Conservation (phyloP, 2,329 filamentous ascomycete genomes). For the Beauveria bassiana region DNA sequence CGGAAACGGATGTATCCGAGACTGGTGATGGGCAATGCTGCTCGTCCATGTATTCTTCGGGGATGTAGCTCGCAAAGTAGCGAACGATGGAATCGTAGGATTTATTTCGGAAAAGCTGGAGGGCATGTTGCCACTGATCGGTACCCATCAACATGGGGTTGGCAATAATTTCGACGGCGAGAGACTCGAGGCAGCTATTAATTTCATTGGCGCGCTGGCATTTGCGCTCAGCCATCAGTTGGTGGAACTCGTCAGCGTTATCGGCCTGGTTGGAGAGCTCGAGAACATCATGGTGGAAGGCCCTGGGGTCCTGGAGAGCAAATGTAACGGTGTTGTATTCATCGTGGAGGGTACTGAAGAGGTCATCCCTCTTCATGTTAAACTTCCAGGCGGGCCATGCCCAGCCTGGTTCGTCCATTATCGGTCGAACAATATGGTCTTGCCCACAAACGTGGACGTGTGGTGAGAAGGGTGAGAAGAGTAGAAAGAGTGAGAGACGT, state of each 20-base stretch:
- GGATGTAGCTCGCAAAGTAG: constrained; percentile 53
- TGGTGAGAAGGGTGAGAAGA: constrained; percentile 11
- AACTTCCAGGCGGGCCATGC: constrained; percentile 57
- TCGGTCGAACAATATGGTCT: constrained; percentile 14
- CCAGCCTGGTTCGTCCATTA: constrained; percentile 47
- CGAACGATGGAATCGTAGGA: constrained; percentile 53
- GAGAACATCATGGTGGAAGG: constrained; percentile 54
- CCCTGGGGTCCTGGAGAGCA: constrained; percentile 50
- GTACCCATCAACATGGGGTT: constrained; percentile 52
- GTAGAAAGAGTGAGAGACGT: constrained; percentile 10
- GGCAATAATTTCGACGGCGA: constrained; percentile 53
- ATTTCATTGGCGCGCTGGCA: constrained; percentile 46
- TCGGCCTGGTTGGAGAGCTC: constrained; percentile 46
- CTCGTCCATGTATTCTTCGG: constrained; percentile 35
- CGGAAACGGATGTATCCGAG: constrained; percentile 24
- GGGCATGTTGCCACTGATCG: constrained; percentile 49
- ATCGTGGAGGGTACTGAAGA: constrained; percentile 50
- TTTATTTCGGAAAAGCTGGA: constrained; percentile 51
- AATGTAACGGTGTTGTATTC: constrained; percentile 52
- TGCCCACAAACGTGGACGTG: not conserved
- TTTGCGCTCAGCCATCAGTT: constrained; percentile 45
- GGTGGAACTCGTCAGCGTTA: constrained; percentile 46
- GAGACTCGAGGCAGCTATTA: constrained; percentile 47
- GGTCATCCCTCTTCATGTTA: constrained; percentile 51
- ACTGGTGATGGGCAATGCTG: constrained; percentile 26